These are phyloP conservation scores for Omphalotus guepiniiformis DNA, from an alignment of 768 basidiomycete species.

Conservation along the genomic window DNA sequence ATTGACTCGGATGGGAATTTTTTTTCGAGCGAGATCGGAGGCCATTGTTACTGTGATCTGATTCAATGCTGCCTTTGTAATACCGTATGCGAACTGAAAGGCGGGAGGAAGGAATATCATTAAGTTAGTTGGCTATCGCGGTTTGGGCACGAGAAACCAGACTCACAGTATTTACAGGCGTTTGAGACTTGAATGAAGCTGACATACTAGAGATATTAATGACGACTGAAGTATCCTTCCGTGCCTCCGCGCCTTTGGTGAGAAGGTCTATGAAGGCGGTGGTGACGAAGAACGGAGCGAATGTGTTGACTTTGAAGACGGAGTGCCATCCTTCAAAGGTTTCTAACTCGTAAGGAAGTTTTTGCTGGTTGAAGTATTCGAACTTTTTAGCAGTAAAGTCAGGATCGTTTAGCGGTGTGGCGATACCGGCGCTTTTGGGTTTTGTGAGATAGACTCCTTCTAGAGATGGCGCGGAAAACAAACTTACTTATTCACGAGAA, in stretches of 20 bases:
- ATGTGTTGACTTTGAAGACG: slow-evolving; percentile 3
- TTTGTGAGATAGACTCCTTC: not conserved
- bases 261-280: slow-evolving; percentile 25
- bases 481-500: slow-evolving; percentile 8
- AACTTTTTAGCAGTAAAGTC: not conserved
- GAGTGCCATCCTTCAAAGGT: not conserved
- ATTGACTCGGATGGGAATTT: slow-evolving; percentile 20
- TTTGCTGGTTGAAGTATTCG: not conserved
- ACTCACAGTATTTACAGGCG: not conserved
- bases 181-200: not conserved
- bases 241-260: slow-evolving; percentile 26
- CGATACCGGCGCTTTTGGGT: not conserved
- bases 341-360: not conserved
- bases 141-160: not conserved
- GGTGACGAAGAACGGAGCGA: slow-evolving; percentile 7
- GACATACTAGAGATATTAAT: not conserved
- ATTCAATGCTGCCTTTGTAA: slow-evolving; percentile 19
- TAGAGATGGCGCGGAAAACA: not conserved
- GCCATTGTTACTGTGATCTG: slow-evolving; percentile 21
- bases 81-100: slow-evolving; percentile 23
- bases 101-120: not conserved
- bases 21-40: slow-evolving; percentile 19
- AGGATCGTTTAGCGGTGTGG: not conserved
- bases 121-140: not conserved
- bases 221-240: not conserved